phyloP scores from a whole-genome alignment of 2,329 filamentous ascomycete genomes.

The Raffaelea albimanens region DNA sequence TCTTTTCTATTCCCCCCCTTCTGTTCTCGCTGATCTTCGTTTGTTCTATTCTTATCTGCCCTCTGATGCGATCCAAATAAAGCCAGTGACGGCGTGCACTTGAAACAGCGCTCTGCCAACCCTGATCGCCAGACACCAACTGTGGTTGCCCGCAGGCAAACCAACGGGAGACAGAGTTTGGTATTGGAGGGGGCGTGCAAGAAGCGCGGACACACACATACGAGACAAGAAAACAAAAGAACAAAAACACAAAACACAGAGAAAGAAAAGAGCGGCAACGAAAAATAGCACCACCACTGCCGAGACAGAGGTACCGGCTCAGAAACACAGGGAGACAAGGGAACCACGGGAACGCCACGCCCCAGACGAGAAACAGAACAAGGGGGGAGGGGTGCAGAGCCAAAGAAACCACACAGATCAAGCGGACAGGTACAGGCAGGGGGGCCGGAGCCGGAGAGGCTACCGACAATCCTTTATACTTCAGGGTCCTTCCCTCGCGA shows the following conservation, averaged over 20 bases:
- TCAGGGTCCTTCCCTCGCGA: conserved; percentile 1
- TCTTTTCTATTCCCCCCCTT: background rate
- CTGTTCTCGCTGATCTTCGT: background rate
- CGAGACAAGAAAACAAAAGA: background rate
- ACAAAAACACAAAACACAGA: background rate
- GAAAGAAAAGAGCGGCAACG: too few relatives aligned
- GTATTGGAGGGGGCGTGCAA: conserved; percentile 3
- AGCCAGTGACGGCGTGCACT: conserved; percentile 3
- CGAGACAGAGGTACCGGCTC: background rate
- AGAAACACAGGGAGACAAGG: too few relatives aligned
- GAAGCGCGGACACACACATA: background rate
- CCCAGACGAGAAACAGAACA: conserved; percentile 3
- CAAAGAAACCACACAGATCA: background rate
- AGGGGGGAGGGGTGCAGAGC: background rate
- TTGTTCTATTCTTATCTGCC: background rate
- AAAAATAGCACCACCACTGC: background rate
- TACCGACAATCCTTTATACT: conserved; percentile 8
- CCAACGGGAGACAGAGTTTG: conserved; percentile 4
- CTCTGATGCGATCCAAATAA: background rate
- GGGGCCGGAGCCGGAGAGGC: conserved; percentile 1
- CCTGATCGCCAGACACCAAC: conserved; percentile 14
- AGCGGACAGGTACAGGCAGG: background rate
- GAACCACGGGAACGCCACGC: too few relatives aligned
- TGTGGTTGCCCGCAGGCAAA: conserved; percentile 3
- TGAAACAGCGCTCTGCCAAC: conserved; percentile 12